Base-by-base conservation (phyloP, 352 stramenopile genomes). In the Pythium rishiriense region DNA sequence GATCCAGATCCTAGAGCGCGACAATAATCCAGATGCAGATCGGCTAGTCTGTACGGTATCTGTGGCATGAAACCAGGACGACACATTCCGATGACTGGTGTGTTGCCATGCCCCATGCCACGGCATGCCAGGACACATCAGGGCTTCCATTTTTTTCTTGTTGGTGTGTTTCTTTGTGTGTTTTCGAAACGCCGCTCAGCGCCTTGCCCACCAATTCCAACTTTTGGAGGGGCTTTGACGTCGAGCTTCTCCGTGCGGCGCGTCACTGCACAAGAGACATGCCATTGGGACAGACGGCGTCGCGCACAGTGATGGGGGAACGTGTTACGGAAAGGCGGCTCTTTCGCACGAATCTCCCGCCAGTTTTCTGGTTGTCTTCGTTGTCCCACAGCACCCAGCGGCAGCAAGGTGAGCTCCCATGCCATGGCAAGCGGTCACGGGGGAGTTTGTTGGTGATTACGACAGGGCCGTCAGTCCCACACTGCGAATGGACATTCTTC, bases 401-500 rank as follows among this genome's bases (percentile, higher is more conserved):
- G 12, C 33, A 39, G 33, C 33, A 14, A 12, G 3, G 33, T 11
- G 33, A 9, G 17, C 33, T 17, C 11, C 10, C 17, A 14, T 9
- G 33, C 33, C 33, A 39, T 6, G 31, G 6, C 31, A 6, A 37
- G 21, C 17, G 22, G 10, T 29, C 19, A 29, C 17, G 47, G 22
- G 4, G 22, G n/a, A 17, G 33, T 1, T 39, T 1, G 33, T 14
- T 39, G 46, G 29, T 12, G 35, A 46, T 58, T 65, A 43, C 49
- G 25, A 35, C 12, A 57, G 12, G 22, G 10, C 11, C 33, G n/a
- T 12, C 46, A 1, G 46, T 60, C 26, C 52, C 61, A 68, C 61
- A 58, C n/a, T 19, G 45, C 19, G 61, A 51, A 68, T 68, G 61
- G 61, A 68, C 61, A 52, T 55, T 68, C 45, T 68, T 68, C 61